Conservation (phyloP, 2,329 filamentous ascomycete species). For the Pseudocercospora cruenta region DNA sequence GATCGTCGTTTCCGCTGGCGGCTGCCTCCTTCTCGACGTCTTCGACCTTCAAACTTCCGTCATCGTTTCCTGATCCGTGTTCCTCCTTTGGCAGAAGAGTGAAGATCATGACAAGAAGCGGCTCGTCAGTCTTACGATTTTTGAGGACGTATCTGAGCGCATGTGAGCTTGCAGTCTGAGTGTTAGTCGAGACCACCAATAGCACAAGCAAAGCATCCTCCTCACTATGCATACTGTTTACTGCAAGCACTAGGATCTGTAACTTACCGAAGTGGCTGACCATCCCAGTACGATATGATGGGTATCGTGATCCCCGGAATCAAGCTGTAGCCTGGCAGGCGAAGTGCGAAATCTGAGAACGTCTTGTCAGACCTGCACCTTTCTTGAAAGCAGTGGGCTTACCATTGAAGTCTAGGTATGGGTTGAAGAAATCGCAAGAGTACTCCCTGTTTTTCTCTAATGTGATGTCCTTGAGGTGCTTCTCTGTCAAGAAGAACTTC, state of each 20-base stretch:
- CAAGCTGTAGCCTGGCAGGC: constrained; percentile 62
- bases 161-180: constrained; percentile 66
- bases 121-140: constrained; percentile 71
- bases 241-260: constrained; percentile 36
- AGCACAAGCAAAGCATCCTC: constrained; percentile 34
- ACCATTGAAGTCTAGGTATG: constrained; percentile 85
- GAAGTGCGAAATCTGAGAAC: constrained; percentile 65
- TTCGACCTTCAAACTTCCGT: constrained; percentile 14
- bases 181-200: constrained; percentile 35
- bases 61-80: constrained; percentile 21
- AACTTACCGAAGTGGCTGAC: constrained; percentile 72
- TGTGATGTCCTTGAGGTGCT: constrained; percentile 58
- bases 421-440: constrained; percentile 80
- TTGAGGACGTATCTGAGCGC: constrained; percentile 89
- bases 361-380: constrained; percentile 3
- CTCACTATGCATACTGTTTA: constrained; percentile 4
- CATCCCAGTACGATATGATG: constrained; percentile 79
- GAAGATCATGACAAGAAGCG: constrained; percentile 82
- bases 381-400: constrained; percentile 17
- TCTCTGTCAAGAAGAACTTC: constrained; percentile 63
- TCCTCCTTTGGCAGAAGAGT: constrained; percentile 70
- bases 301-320: constrained; percentile 69
- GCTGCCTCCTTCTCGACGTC: constrained; percentile 2
- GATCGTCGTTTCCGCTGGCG: constrained; percentile 25
- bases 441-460: constrained; percentile 67